These are phyloP conservation scores for Elsinoe ampelina DNA, from an alignment of 2,329 filamentous ascomycete species.

Conservation along the genomic window DNA sequence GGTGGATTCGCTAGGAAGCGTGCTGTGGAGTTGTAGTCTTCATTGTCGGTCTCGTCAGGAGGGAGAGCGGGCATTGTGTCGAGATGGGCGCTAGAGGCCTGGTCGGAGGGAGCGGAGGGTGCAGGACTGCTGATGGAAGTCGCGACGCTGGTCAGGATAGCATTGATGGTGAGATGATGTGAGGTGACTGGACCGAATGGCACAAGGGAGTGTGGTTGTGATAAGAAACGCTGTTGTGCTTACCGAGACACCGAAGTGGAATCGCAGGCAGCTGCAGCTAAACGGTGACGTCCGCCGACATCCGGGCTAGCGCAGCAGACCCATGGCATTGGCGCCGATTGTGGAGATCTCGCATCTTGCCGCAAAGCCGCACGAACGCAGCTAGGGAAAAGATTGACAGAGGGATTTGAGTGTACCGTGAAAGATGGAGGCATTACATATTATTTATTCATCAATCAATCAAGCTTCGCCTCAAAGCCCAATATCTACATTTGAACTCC, in stretches of 20 bases:
- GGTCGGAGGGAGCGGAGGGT: not conserved
- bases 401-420: not conserved
- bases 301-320: not conserved
- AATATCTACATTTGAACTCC: not conserved
- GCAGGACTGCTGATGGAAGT: too few species aligned
- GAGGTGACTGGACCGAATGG: not conserved
- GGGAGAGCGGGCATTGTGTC: slow-evolving; percentile 19
- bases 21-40: slow-evolving; percentile 37
- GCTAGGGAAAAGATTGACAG: not conserved
- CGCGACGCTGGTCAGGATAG: too few species aligned
- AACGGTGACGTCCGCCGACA: not conserved
- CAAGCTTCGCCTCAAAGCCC: not conserved
- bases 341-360: not conserved
- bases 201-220: too few species aligned
- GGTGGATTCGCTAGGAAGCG: slow-evolving; percentile 44
- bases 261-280: not conserved
- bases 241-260: not conserved
- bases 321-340: not conserved
- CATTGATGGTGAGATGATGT: not conserved
- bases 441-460: not conserved
- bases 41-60: slow-evolving; percentile 28
- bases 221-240: not conserved
- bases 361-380: not conserved
- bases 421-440: not conserved
- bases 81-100: not conserved